Evolutionary conservation across 495 filamentous ascomycete species (phyloP), one percentile per base, ranked within the genome.

Genomic region (Hypomontagnella monticulosa): DNA sequence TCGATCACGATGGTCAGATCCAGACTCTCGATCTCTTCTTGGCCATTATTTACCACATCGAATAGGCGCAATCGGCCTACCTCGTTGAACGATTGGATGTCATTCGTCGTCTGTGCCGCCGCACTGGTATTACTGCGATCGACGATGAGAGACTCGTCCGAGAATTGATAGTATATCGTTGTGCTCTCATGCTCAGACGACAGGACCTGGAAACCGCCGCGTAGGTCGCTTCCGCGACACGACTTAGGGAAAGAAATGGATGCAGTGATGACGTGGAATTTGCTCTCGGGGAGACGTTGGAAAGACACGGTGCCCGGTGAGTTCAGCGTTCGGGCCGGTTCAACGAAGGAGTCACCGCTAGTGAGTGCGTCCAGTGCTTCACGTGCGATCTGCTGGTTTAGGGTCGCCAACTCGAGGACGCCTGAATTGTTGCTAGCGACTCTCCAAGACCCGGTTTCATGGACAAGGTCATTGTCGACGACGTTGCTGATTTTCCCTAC

Each of bases 1-100:
- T 81, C 79, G 6, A 81, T 73, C 41, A 75, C 78, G 7, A 81
- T 73, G 18, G 72, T 74, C 19, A 80, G 46, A 1, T 68, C 27
- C 8, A 78, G 63, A 1, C 63, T 67, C 41, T 78, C 76, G 4
- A 60, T 43, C 8, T 34, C 43, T 9, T 60, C 47, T 11, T 64
- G 18, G 15, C 61, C 53, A n/a, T 57, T 56, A 9, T 58, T 12
- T 1, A 56, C 37, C 4, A 61, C 11, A 30, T 70, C 73, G 10
- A 75, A 71, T 7, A 76, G 56, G 5, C 77, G 65, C 12, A 68
- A 18, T 51, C 70, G 71, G 2, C 59, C 50, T 3, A 66, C 70
- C 9, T 61, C 57, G 19, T 73, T 70, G 3, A 58, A 34, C 32
- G 68, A 49, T 5, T 53, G 64, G n/a, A 61, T 66, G 2, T 70